Evolutionary conservation across 2,329 filamentous ascomycete species (phyloP).

Genomic region (Neopestalotiopsis clavispora): DNA sequence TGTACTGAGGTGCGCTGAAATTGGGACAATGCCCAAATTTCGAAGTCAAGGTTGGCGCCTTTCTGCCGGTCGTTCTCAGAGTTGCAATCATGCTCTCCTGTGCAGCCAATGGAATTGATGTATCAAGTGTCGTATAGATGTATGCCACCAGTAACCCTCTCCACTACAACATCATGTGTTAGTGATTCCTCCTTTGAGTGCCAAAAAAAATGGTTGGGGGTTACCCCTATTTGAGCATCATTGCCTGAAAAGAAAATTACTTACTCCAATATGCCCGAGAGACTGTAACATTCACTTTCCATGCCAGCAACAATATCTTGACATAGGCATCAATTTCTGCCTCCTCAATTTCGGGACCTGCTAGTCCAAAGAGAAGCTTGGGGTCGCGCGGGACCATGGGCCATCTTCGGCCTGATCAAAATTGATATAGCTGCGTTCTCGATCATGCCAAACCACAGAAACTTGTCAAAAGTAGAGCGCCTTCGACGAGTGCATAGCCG

Average conservation of each 20-base stretch:
- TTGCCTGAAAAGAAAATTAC: no score
- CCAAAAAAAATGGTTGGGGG: no score
- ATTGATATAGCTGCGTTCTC: background rate
- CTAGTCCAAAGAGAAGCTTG: background rate
- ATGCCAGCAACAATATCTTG: background rate
- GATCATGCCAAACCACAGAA: background rate
- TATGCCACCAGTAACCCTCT: background rate
- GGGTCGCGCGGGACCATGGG: background rate
- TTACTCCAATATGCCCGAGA: background rate
- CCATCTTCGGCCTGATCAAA: background rate
- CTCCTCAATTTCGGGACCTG: background rate
- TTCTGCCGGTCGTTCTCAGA: background rate
- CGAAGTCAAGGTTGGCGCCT: background rate
- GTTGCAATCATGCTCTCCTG: background rate
- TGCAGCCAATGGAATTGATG: background rate
- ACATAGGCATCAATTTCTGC: background rate
- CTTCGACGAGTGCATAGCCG: background rate
- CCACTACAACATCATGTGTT: background rate
- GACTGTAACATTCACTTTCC: background rate
- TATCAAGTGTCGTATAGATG: background rate
- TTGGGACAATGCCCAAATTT: background rate
- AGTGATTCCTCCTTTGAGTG: no score
- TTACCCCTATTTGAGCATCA: no score
- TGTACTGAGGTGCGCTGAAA: background rate
- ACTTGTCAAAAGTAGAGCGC: background rate